These are phyloP conservation scores for Smittium culicis DNA, from an alignment of 371 early-diverging fungal genomes.

Conservation along the genomic window DNA sequence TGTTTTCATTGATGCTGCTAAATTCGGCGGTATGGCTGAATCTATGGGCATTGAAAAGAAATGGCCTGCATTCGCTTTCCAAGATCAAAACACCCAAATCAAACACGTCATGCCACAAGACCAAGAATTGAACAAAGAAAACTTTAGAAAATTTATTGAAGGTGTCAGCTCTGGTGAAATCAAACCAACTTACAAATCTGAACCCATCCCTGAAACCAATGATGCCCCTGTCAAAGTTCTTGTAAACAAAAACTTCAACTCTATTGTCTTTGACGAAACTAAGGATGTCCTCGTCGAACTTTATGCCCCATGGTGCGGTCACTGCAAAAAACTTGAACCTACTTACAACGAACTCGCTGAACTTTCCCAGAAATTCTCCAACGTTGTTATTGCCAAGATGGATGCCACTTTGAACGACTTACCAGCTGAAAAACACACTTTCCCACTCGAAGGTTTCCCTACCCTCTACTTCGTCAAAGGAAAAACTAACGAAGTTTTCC, in stretches of 20 bases:
- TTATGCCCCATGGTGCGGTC: constrained; percentile 89
- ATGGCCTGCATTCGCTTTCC: constrained; percentile 90
- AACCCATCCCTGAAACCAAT: constrained; percentile 66
- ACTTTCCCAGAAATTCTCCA: constrained; percentile 31
- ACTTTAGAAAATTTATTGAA: constrained; percentile 45
- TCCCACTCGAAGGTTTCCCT: constrained; percentile 84
- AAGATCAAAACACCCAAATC: constrained; percentile 44
- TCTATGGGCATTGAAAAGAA: constrained; percentile 63
- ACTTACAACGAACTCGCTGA: constrained; percentile 62
- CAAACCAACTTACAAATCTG: constrained; percentile 67
- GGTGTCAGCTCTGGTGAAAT: constrained; percentile 53
- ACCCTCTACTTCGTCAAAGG: constrained; percentile 88
- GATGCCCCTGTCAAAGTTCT: constrained; percentile 77
- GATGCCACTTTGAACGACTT: constrained; percentile 91
- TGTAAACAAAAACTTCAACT: constrained; percentile 64
- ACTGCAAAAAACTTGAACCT: constrained; percentile 82
- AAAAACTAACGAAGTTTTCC: constrained; percentile 56
- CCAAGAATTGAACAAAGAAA: constrained; percentile 41
- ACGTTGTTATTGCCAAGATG: constrained; percentile 79
- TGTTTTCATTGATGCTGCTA: constrained; percentile 73
- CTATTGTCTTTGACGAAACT: constrained; percentile 55
- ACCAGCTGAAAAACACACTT: constrained; percentile 46
- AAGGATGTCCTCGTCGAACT: constrained; percentile 92
- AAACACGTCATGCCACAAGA: constrained; percentile 72
- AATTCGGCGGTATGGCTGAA: constrained; percentile 72